Evolutionary conservation across 73 alveolate species (phyloP), one percentile per base, ranked within the genome.

Genomic region (Tetrahymena elliotti): DNA sequence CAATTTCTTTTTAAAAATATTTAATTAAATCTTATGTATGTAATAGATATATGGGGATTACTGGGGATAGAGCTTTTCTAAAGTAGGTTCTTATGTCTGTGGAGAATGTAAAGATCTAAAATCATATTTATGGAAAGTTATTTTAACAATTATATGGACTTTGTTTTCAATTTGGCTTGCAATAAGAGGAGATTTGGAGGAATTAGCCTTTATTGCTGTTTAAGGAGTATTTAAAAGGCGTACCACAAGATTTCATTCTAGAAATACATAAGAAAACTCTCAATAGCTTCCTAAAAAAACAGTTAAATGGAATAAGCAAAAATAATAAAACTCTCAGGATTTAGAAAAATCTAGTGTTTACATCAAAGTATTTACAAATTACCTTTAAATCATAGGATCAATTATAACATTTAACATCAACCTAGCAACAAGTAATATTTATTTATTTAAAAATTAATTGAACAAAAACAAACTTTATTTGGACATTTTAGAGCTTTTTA

Each of bases 351-450:
- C 94, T 34, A 84, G 93, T 34, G 88, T 94, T 31, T 40, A 84
- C 24, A 94, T 94, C 27, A 94, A 94, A 94, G 39, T 54, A 33
- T 84, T 94, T 47, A 54, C 93, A 20, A 94, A 36, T 54, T 94
- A 94, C 35, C 20, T 94, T 31, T 82, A 54, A 94, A 94, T 94
- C 68, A 36, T 94, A 33, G 96, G 92, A 33, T 94, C 96, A n/a
- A 35, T 54, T 0, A 54, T 54, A 10, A 68, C 96, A 10, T 94
- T 94, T 33, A 68, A 94, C 24, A 15, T 94, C 4, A 12, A 33
- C 9, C 22, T 53, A 6, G 84, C 96, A 68, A 54, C 33, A n/a
- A 31, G 84, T 54, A 54, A 54, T 54, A 10, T 13, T 54, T n/a
- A 13, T 54, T 54, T 41, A n/a, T n/a, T n/a, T n/a, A n/a, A n/a